Evolutionary conservation across 192 early-diverging fungal genomes (phyloP).

Genomic region (Coemansia sp.): DNA sequence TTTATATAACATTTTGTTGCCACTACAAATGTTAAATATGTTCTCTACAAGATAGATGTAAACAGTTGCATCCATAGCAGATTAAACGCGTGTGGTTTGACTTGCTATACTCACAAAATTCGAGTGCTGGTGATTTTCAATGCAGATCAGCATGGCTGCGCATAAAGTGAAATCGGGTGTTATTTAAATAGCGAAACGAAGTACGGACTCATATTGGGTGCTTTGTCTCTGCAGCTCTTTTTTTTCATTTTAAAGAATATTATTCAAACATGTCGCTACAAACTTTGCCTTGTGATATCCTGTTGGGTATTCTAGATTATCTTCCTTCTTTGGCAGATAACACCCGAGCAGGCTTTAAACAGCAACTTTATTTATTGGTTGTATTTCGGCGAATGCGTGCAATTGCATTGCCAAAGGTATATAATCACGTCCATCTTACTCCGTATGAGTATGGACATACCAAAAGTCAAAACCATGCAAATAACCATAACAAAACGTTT

Average conservation of each 20-base stretch:
- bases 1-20: too few species aligned
- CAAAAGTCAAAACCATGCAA: background rate
- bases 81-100: too few species aligned
- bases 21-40: too few species aligned
- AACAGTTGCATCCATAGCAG: too few species aligned
- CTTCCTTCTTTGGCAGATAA: background rate
- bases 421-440: background rate
- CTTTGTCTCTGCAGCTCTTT: background rate
- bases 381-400: background rate
- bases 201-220: too few species aligned
- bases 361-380: background rate
- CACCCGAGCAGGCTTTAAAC: background rate
- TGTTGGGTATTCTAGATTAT: background rate
- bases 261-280: background rate
- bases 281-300: background rate
- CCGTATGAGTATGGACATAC: background rate
- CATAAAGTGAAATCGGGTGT: too few species aligned
- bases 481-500: background rate
- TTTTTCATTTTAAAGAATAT: background rate
- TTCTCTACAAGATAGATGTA: too few species aligned
- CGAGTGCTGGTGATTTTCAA: too few species aligned
- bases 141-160: too few species aligned
- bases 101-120: too few species aligned
- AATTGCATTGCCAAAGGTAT: background rate
- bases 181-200: too few species aligned